Evolutionary conservation across 2,329 filamentous ascomycete genomes (phyloP), one percentile per base, ranked within the genome.

Genomic region (Sporothrix dimorphospora): DNA sequence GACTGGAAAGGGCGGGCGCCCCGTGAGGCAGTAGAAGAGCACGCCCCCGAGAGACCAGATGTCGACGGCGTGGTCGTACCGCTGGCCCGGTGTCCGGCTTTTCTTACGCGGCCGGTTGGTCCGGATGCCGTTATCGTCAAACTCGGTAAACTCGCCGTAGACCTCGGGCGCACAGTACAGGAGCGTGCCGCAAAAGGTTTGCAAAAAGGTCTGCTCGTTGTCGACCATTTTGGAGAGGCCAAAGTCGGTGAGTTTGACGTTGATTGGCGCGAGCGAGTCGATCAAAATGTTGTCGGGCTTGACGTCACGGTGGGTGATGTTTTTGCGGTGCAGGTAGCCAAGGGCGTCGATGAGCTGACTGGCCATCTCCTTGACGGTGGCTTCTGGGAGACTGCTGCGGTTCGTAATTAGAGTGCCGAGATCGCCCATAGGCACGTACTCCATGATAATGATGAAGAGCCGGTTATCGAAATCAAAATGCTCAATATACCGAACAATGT

Each of bases 281-380:
- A 98, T 92, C 53, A 99, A 85, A 73, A 99, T 98, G 78, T 99
- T 99, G 84, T 99, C 96, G 0, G 96, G 96, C 79, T 99, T 99
- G 78, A 99, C 94, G 80, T 99, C 96, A n/a, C 96, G 92, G 81
- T 99, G 96, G 0, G 95, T 98, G 77, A 99, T 98, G 78, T 92
- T 94, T 77, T 92, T 91, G 70, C 86, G 85, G 80, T 99, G 96
- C 9, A 99, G 85, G 79, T 99, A 98, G 40, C 89, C 90, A 69
- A 99, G 83, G 1, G 95, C 95, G 76, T 91, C 88, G 57, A 98
- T 83, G 47, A 98, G 88, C 79, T 97, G 94, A 24, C 83, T 80
- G 1, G 94, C 89, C 80, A 98, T 92, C 5, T 84, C 84, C 79
- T 91, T 90, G n/a, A 90, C 91, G 75, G 90, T 84, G 0, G 81